Conservation (phyloP, 1,139 yeast genomes). For the Zygosaccharomyces sapae region DNA sequence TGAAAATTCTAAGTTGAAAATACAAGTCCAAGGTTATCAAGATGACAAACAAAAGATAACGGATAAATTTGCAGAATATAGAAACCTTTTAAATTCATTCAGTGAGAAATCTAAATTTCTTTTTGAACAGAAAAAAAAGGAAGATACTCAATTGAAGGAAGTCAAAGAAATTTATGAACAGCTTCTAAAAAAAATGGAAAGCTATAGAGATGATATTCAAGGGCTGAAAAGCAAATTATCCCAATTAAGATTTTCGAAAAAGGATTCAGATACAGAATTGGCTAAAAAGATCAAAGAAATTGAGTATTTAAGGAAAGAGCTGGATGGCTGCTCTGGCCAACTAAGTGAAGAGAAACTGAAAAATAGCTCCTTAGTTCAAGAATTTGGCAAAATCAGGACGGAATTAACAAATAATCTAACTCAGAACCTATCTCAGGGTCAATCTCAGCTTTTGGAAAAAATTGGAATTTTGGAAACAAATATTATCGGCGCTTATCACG, state of each 20-base stretch:
- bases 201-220: constrained; percentile 19
- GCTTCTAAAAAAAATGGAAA: constrained; percentile 20
- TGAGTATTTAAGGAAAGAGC: constrained; percentile 29
- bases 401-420: constrained; percentile 6
- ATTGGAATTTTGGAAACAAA: not conserved
- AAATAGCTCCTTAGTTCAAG: constrained; percentile 25
- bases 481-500: constrained; percentile 3
- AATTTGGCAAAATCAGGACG: constrained; percentile 14
- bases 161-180: constrained; percentile 20
- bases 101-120: constrained; percentile 22
- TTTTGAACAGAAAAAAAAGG: constrained; percentile 18
- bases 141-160: constrained; percentile 20
- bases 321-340: constrained; percentile 34
- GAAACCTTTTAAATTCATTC: constrained; percentile 17
- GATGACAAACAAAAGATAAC: constrained; percentile 20
- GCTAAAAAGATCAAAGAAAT: constrained; percentile 27
- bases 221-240: constrained; percentile 17
- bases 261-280: constrained; percentile 22
- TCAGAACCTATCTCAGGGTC: constrained; percentile 2
- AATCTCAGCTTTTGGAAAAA: constrained; percentile 6
- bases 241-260: constrained; percentile 16
- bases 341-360: constrained; percentile 33
- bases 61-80: constrained; percentile 16
- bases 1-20: constrained; percentile 25
- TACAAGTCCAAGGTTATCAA: constrained; percentile 20